Evolutionary conservation across 495 filamentous ascomycete genomes (phyloP), one percentile per base, ranked within the genome.

Genomic region (Tuber umbilicatum): DNA sequence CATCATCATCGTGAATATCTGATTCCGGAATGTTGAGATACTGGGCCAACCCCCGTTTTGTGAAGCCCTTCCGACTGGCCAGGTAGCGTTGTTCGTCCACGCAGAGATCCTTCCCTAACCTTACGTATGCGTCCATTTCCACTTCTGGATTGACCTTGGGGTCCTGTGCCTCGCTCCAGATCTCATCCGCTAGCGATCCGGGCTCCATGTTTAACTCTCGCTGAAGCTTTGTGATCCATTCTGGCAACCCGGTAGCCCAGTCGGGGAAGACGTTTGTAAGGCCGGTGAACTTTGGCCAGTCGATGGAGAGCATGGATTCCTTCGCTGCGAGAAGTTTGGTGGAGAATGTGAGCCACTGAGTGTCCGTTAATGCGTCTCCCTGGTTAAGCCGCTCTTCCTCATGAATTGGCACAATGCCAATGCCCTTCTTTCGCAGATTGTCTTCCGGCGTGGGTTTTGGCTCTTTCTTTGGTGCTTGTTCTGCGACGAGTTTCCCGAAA

Each of bases 151-250:
- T 91, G 55, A 91, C 85, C 50, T 90, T 86, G 1, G 93, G 89
- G 81, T 97, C 92, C 55, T 91, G 90, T 4, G 95, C 92, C 79
- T 99, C 95, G 74, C 86, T 86, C 95, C 95, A 98, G 67, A 99
- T 95, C 69, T 97, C 92, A 73, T 94, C 90, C 43, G 95, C 92
- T 23, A 99, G 86, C 5, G 93, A 95, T 6, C 93, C 94, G 4
- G 93, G 91, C 0, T 89, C 87, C 88, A 94, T 90, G 35, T 91
- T 93, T 19, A 97, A 87, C 85, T 99, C 94, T 37, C 88, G 87
- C 78, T 97, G 94, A 2, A 99, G 88, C 83, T 97, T 97, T 71
- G 89, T 87, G 21, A 94, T 85, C 73, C 91, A 93, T 39, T 85
- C 91, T 5, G 94, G 94, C 10, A 99, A 84, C 27, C 87, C 82